These are phyloP conservation scores for Phytophthora aleatoria DNA, from an alignment of 352 stramenopile species.

Conservation along the genomic window DNA sequence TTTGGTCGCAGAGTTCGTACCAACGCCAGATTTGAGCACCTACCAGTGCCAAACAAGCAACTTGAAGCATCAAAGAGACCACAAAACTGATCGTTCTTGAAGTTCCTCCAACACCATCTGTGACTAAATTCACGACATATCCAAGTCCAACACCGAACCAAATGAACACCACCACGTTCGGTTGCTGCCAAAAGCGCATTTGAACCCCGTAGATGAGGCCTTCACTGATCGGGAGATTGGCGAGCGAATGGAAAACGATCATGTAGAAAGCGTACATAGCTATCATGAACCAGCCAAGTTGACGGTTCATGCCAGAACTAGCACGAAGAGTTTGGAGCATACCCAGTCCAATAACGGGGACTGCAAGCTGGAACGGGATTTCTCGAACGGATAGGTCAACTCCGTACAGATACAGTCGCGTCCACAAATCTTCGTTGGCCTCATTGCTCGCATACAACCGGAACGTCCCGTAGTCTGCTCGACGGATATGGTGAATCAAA, in stretches of 20 bases:
- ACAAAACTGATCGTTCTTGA: not conserved
- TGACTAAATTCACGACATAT: constrained; percentile 24
- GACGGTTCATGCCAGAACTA: constrained; percentile 16
- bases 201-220: constrained; percentile 94
- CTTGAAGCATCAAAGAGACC: not conserved
- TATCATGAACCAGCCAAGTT: constrained; percentile 30
- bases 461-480: constrained; percentile 95
- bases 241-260: constrained; percentile 93
- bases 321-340: constrained; percentile 28
- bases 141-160: constrained; percentile 75
- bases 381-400: constrained; percentile 67
- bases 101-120: not conserved
- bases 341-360: constrained; percentile 43
- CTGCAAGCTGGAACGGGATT: constrained; percentile 49
- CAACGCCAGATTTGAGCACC: constrained; percentile 43
- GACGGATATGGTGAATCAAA: constrained; percentile 91
- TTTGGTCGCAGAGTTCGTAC: constrained; percentile 57
- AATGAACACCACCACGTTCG: constrained; percentile 91
- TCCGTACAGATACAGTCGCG: constrained; percentile 73
- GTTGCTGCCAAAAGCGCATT: constrained; percentile 95
- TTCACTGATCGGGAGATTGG: constrained; percentile 94
- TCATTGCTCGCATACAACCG: constrained; percentile 87
- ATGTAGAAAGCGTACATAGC: constrained; percentile 90
- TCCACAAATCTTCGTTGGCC: constrained; percentile 66
- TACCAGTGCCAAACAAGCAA: constrained; percentile 30